Percentiles rank a stretch among this genome's conserved stretches.
Evolutionary conservation across 108 stramenopile species (phyloP).

Genomic region (Mediolabrus comicus): DNA sequence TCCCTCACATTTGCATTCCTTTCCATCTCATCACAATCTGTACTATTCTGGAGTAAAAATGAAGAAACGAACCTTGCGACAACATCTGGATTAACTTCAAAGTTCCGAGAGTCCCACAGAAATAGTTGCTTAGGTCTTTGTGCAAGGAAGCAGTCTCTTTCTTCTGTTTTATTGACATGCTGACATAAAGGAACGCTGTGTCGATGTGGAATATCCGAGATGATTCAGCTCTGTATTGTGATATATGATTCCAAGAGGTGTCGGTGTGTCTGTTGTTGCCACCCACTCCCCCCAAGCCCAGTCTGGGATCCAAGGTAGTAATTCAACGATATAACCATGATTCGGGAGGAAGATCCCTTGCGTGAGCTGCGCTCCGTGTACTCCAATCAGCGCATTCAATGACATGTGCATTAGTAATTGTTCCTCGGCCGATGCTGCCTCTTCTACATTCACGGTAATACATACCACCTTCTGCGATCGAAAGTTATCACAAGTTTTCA

Average conservation of each 20-base stretch:
- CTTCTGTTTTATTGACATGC: neutral
- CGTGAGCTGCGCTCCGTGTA: slow-evolving; percentile 40
- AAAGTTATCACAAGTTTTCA: neutral
- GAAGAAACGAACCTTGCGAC: slow-evolving; percentile 1
- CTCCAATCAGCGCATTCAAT: slow-evolving; percentile 33
- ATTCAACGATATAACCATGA: slow-evolving; percentile 4
- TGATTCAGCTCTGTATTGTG: slow-evolving; percentile 44
- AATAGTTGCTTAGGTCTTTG: neutral
- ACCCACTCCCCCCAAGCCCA: slow-evolving; percentile 18
- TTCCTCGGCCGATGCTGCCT: slow-evolving; percentile 1
- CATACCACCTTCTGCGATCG: slow-evolving; percentile 19
- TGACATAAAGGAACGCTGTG: slow-evolving; percentile 12
- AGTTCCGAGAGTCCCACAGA: slow-evolving; percentile 8
- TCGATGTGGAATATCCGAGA: slow-evolving; percentile 16
- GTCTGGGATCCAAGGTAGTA: slow-evolving; percentile 16
- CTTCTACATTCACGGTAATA: slow-evolving; percentile 31
- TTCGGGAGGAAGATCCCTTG: slow-evolving; percentile 19
- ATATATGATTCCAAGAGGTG: slow-evolving; percentile 47
- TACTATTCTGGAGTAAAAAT: slow-evolving; percentile 1
- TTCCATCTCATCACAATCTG: slow-evolving; percentile 1
- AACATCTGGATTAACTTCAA: slow-evolving; percentile 5
- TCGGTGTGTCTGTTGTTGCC: slow-evolving; percentile 11
- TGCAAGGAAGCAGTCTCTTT: slow-evolving; percentile 9
- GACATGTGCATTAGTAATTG: slow-evolving; percentile 30
- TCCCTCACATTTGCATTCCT: neutral